A percentile compares a stretch with the other conserved stretches of the same genome.
Evolutionary conservation across 2,329 filamentous ascomycete species (phyloP).

Genomic region (Fusarium sp.): DNA sequence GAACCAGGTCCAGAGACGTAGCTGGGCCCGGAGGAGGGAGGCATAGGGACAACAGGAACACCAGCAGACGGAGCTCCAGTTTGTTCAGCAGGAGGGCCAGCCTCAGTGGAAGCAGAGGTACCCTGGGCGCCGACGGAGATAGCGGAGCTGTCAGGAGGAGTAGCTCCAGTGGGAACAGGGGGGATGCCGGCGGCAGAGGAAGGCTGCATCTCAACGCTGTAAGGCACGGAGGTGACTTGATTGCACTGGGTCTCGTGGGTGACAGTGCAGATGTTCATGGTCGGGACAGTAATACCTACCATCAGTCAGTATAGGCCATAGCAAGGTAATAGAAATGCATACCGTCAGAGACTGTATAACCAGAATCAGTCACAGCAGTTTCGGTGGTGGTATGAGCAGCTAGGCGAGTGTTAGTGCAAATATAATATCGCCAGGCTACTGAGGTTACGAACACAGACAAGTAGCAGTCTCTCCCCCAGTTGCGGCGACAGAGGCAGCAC

Average conservation of each 20-base stretch:
- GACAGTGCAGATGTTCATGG: conserved; percentile 50
- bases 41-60: background rate
- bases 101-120: conserved; percentile 12
- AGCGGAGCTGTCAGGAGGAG: conserved; percentile 19
- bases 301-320: background rate
- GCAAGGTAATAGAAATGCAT: conserved; percentile 1
- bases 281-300: conserved; percentile 46
- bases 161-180: conserved; percentile 19
- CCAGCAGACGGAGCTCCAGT: background rate
- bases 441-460: conserved; percentile 27
- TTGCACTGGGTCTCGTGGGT: conserved; percentile 48
- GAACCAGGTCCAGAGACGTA: conserved; percentile 24
- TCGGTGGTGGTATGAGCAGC: conserved; percentile 44
- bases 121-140: conserved; percentile 28
- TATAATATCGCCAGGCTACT: background rate
- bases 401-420: conserved; percentile 22
- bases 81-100: background rate
- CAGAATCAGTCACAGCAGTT: conserved; percentile 44
- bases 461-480: conserved; percentile 24
- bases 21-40: conserved; percentile 13
- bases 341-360: conserved; percentile 47
- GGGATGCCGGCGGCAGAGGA: conserved; percentile 2
- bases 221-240: conserved; percentile 42
- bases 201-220: conserved; percentile 12
- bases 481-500: conserved; percentile 32